These are phyloP conservation scores for Tilletia horrida DNA, from an alignment of 1,284 basidiomycete species.

Conservation along the genomic window DNA sequence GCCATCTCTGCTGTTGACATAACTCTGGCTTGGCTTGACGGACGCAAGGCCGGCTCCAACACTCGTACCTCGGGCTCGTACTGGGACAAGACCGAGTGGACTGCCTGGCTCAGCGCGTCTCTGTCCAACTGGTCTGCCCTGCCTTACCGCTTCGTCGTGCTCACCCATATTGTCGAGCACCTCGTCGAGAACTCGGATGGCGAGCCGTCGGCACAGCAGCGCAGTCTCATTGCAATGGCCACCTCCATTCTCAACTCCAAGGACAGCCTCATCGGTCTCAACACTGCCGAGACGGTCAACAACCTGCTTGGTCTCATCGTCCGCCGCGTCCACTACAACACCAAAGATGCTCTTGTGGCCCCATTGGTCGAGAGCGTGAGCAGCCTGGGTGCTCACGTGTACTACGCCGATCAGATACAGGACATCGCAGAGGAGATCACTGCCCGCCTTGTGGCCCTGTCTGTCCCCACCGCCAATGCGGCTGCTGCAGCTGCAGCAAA, in stretches of 20 bases:
- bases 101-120: constrained; percentile 75
- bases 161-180: constrained; percentile 77
- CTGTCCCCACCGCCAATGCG: constrained; percentile 58
- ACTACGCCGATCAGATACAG: constrained; percentile 94
- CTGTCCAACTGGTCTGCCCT: constrained; percentile 80
- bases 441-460: constrained; percentile 69
- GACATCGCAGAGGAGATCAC: constrained; percentile 84
- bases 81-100: constrained; percentile 73
- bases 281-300: constrained; percentile 78
- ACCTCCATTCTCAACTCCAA: constrained; percentile 74
- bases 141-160: constrained; percentile 85
- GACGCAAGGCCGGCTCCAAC: constrained; percentile 24
- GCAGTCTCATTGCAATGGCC: constrained; percentile 74
- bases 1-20: constrained; percentile 68
- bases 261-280: constrained; percentile 79
- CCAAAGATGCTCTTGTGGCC: constrained; percentile 69
- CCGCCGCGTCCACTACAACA: constrained; percentile 66
- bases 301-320: constrained; percentile 65
- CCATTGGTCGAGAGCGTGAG: constrained; percentile 74
- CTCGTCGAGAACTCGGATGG: constrained; percentile 70
- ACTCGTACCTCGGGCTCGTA: constrained; percentile 46
- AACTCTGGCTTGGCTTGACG: constrained; percentile 57
- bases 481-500: constrained; percentile 20
- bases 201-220: constrained; percentile 63
- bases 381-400: constrained; percentile 81